Base-by-base conservation (phyloP, 1,139 yeast species). In the Candida sanyaensis region DNA sequence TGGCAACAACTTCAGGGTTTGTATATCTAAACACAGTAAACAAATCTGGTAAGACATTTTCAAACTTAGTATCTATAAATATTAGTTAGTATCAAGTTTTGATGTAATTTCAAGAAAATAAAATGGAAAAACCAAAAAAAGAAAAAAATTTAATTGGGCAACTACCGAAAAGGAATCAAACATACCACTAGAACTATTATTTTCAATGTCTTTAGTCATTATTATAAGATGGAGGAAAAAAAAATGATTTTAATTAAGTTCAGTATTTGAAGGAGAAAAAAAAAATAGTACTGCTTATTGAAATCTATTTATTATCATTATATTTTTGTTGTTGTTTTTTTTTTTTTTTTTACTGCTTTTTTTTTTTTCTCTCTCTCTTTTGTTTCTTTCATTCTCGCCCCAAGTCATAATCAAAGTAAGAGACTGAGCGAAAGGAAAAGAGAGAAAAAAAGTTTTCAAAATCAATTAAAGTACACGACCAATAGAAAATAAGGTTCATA, bases 1-100 rank as follows among this genome's bases (percentile, higher is more conserved):
- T 64, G n/a, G 64, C 60, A 45, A 82, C 60, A 2, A 80, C 67
- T 2, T 63, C 60, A 10, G 46, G 51, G 55, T 77, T 80, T 21
- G 77, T 67, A 23, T 59, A 52, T 47, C 61, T 50, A 48, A 64
- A 62, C 8, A 73, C 77, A 4, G 57, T 51, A 46, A 71, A 60
- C 39, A 65, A 52, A 50, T 60, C 65, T 13, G 49, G 54, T 39
- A 55, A 48, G 27, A 55, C 45, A 2, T 37, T 30, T n/a, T 44
- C 48, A 45, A 55, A 53, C 24, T 33, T 26, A 33, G 21, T 26
- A 21, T 6, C 43, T 41, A 17, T n/a, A 13, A 13, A 11, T n/a
- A 11, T 27, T 41, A 3, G 43, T 33, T 42, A 36, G 40, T 42
- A 23, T 28, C 31, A 6, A 7, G 6, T n/a, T 12, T 30, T 41